phyloP scores from a whole-genome alignment of 306 rosid genomes.

The Carpinus fangiana region DNA sequence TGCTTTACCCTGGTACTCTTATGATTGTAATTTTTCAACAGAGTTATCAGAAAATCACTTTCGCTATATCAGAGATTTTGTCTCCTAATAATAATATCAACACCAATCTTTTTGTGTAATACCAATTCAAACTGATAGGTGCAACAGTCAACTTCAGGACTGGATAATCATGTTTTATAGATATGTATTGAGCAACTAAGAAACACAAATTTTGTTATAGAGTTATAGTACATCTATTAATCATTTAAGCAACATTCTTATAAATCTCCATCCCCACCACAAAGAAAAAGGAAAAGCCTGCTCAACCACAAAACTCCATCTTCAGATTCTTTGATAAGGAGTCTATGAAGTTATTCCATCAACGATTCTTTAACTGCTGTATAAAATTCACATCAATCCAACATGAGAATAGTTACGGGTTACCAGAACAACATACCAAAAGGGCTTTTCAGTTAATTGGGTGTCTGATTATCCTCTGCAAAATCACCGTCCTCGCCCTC shows the following conservation, averaged over 20 bases:
- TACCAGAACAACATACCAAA: constrained; percentile 27
- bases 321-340: constrained; percentile 13
- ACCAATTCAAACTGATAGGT: too few relatives aligned
- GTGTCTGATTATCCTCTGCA: constrained; percentile 52
- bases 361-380: constrained; percentile 15
- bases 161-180: background rate
- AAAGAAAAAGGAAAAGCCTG: background rate
- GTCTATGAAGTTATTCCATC: constrained; percentile 1
- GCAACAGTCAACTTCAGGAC: background rate
- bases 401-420: constrained; percentile 16
- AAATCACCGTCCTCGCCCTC: constrained; percentile 70
- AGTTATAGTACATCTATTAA: background rate
- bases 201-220: background rate
- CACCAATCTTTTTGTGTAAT: too few relatives aligned
- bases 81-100: too few relatives aligned
- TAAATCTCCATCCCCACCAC: background rate
- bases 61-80: too few relatives aligned
- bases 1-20: background rate
- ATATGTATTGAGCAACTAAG: background rate
- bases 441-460: constrained; percentile 30
- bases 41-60: background rate
- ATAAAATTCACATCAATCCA: background rate
- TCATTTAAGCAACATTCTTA: background rate
- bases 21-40: background rate
- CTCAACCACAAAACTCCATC: constrained; percentile 9